phyloP scores from a whole-genome alignment of 352 stramenopile genomes.

The Phytophthora pistaciae region DNA sequence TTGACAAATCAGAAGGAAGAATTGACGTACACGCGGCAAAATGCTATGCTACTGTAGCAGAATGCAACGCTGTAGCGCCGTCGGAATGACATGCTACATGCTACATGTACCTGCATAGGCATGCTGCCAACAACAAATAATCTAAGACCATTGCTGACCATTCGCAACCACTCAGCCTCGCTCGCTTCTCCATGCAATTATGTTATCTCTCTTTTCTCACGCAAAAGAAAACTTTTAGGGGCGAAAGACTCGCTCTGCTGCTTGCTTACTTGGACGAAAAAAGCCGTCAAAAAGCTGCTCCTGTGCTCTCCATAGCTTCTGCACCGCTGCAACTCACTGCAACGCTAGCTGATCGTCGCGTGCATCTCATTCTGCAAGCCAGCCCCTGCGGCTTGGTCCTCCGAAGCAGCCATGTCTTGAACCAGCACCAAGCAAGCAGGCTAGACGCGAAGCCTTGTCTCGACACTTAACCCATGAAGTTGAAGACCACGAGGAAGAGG shows the following conservation, averaged over 20 bases:
- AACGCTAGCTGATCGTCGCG: not conserved
- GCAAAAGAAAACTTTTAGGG: not conserved
- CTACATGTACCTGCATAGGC: not conserved
- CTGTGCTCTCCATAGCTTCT: not conserved
- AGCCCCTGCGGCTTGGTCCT: no score
- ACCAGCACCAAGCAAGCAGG: no score
- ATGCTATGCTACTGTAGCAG: not conserved
- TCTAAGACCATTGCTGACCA: not conserved
- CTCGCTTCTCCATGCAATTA: constrained; percentile 22
- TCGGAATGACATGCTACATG: constrained; percentile 3
- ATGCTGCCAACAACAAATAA: not conserved
- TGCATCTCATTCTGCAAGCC: not conserved
- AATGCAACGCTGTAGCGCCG: not conserved
- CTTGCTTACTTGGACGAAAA: not conserved
- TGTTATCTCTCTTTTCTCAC: constrained; percentile 18
- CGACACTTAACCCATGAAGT: constrained; percentile 91
- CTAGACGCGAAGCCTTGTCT: not conserved
- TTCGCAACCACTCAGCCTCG: constrained; percentile 2
- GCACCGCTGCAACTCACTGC: not conserved
- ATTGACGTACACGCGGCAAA: constrained; percentile 1
- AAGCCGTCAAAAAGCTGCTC: not conserved
- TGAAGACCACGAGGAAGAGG: constrained; percentile 94
- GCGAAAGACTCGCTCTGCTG: not conserved
- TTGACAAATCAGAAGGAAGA: constrained; percentile 10
- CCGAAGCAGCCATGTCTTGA: no score